These are phyloP conservation scores for Yueomyces sp. DNA, from an alignment of 1,139 yeast genomes.

Conservation along the genomic window DNA sequence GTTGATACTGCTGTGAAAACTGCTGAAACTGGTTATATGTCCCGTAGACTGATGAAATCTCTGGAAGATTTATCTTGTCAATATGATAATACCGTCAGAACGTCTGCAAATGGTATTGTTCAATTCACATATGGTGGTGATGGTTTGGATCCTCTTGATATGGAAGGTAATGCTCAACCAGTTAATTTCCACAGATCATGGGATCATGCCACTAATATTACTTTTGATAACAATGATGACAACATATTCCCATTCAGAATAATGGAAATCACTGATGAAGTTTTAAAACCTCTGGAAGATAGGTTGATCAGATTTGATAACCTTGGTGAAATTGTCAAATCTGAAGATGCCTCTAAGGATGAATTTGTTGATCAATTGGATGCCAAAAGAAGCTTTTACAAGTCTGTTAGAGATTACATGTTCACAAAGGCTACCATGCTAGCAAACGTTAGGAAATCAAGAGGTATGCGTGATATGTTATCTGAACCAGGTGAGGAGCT, in stretches of 20 bases:
- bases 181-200: constrained; percentile 90
- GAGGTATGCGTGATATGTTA: constrained; percentile 34
- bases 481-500: constrained; percentile 34
- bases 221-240: constrained; percentile 42
- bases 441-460: constrained; percentile 43
- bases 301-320: constrained; percentile 59
- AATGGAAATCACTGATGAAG: constrained; percentile 37
- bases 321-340: constrained; percentile 43
- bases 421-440: constrained; percentile 42
- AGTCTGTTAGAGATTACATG: constrained; percentile 57
- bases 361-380: constrained; percentile 71
- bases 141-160: constrained; percentile 94
- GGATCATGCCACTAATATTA: constrained; percentile 78
- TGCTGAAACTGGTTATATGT: constrained; percentile 99
- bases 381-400: constrained; percentile 75
- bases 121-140: constrained; percentile 98
- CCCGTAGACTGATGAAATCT: constrained; percentile 96
- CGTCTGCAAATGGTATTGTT: constrained; percentile 90
- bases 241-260: constrained; percentile 68
- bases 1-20: constrained; percentile 99
- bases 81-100: constrained; percentile 90
- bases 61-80: constrained; percentile 89
- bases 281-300: constrained; percentile 50
- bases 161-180: constrained; percentile 98
- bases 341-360: constrained; percentile 32